These are phyloP conservation scores for Dipteronia sinensis DNA, from an alignment of 345 rosid genomes.

Conservation along the genomic window DNA sequence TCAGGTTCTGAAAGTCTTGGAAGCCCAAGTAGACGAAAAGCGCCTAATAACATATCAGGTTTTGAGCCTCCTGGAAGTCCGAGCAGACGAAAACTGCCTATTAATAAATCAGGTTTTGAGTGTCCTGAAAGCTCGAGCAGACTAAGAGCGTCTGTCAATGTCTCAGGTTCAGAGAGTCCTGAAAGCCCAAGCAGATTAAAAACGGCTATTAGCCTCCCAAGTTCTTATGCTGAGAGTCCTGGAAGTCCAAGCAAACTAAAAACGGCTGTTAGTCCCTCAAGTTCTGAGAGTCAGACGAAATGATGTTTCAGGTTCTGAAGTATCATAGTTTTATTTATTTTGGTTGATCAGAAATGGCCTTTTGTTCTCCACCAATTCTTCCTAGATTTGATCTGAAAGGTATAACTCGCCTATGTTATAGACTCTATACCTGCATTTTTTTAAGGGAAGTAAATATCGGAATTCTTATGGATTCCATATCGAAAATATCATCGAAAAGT, in stretches of 20 bases:
- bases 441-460: too few relatives aligned
- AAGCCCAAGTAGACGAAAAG: constrained; percentile 36
- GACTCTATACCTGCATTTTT: too few relatives aligned
- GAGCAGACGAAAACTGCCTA: background rate
- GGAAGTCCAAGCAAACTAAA: background rate
- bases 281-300: background rate
- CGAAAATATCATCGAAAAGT: too few relatives aligned
- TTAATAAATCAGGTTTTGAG: background rate
- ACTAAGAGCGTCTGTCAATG: background rate
- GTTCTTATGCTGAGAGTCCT: background rate
- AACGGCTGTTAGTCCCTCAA: background rate
- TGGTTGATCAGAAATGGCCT: too few relatives aligned
- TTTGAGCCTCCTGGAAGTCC: background rate
- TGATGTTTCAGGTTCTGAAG: too few relatives aligned
- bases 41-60: constrained; percentile 35
- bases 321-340: too few relatives aligned
- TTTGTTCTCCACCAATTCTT: too few relatives aligned
- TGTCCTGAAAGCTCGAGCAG: background rate
- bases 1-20: constrained; percentile 31
- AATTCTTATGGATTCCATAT: too few relatives aligned
- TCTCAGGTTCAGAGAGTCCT: background rate
- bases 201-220: background rate
- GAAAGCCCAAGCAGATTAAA: background rate
- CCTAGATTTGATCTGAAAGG: too few relatives aligned
- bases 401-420: too few relatives aligned